Conservation (phyloP, 805 yeast genomes). For the Wickerhamiella galacta region DNA sequence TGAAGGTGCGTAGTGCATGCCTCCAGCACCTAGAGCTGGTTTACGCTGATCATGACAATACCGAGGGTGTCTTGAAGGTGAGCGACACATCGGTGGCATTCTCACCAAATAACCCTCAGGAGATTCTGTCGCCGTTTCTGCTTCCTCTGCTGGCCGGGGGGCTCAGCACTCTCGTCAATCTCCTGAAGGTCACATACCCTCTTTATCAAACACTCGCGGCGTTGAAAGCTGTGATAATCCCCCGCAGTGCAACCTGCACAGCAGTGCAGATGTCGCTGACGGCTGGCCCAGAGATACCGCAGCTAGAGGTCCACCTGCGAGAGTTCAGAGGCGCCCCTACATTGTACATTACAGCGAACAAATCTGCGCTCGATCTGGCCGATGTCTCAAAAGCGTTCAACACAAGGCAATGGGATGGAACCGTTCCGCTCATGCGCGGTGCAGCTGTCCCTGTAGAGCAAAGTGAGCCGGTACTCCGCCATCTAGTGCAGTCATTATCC, state of each 20-base stretch:
- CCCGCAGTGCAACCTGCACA: conserved; percentile 14
- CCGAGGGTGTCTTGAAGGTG: conserved; percentile 4
- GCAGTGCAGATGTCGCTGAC: conserved; percentile 6
- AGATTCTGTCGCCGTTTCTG: conserved; percentile 13
- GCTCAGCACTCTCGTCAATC: conserved; percentile 8
- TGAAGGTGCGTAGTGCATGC: conserved; percentile 11
- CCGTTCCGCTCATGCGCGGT: conserved; percentile 14
- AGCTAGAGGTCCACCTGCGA: conserved; percentile 12
- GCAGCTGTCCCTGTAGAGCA: conserved; percentile 12
- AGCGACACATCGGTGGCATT: conserved; percentile 9
- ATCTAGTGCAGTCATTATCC: no score
- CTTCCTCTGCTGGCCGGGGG: conserved; percentile 15
- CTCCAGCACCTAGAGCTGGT: conserved; percentile 10
- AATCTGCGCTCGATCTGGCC: conserved; percentile 7
- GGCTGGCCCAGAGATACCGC: conserved; percentile 6
- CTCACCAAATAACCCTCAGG: conserved; percentile 13
- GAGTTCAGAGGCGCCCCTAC: conserved; percentile 8
- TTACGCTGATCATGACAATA: conserved; percentile 10
- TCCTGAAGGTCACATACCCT: conserved; percentile 9
- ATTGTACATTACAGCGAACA: conserved; percentile 10
- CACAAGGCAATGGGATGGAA: conserved; percentile 3
- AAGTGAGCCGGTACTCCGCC: conserved; percentile 2
- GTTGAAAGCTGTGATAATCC: conserved; percentile 10
- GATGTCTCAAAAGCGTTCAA: neutral
- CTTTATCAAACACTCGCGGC: conserved; percentile 9